Conservation (phyloP, 2,329 filamentous ascomycete genomes). For the Harringtonia aguacate region DNA sequence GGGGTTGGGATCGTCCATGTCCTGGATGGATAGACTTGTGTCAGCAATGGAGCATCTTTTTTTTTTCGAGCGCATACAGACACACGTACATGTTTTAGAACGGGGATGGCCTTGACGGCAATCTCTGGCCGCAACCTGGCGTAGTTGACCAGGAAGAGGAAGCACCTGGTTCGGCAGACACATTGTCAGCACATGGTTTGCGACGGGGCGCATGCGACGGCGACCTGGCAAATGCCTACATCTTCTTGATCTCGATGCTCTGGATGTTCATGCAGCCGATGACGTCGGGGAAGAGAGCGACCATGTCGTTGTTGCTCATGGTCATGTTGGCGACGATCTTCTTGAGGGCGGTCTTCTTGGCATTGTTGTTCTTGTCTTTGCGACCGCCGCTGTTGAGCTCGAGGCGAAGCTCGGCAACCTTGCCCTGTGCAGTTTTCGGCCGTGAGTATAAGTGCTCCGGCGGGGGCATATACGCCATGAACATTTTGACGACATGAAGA, state of each 20-base stretch:
- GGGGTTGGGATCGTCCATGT: constrained; percentile 89
- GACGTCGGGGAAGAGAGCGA: constrained; percentile 90
- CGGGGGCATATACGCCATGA: constrained; percentile 41
- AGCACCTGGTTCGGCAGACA: constrained; percentile 58
- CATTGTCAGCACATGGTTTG: constrained; percentile 7
- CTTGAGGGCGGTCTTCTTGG: constrained; percentile 97
- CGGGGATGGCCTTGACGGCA: constrained; percentile 83
- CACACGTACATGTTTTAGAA: constrained; percentile 59
- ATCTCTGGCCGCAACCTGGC: constrained; percentile 89
- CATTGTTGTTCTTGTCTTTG: constrained; percentile 93
- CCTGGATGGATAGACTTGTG: constrained; percentile 34
- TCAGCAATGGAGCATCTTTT: neutral
- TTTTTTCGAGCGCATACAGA: no score
- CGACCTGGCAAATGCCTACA: constrained; percentile 44
- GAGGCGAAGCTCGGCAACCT: constrained; percentile 91
- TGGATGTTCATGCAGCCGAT: constrained; percentile 91
- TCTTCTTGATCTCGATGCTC: constrained; percentile 98
- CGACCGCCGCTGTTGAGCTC: constrained; percentile 89
- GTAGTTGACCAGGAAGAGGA: constrained; percentile 95
- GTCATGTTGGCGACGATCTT: constrained; percentile 99
- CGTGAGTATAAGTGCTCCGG: constrained; percentile 24
- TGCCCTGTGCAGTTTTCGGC: constrained; percentile 69
- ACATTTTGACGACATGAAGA: constrained; percentile 29
- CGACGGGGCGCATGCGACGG: neutral
- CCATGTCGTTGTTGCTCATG: constrained; percentile 99